A percentile compares a stretch with the other conserved stretches of the same genome.
These are phyloP conservation scores for Tolypocladium sp. DNA, from an alignment of 2,329 filamentous ascomycete species.

Conservation along the genomic window DNA sequence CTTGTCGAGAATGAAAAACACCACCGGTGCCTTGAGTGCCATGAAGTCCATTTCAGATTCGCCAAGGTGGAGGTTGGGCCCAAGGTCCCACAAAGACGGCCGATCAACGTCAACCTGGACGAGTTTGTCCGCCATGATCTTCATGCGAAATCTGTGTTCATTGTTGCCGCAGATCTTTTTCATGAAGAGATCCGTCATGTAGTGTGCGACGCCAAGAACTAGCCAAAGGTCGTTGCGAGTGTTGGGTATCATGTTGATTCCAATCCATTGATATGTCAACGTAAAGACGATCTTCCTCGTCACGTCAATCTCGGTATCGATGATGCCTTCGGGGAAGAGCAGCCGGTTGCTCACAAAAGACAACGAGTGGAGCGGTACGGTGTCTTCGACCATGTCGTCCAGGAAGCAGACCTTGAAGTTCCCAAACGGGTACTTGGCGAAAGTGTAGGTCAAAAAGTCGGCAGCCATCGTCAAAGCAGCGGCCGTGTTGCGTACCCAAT, in stretches of 20 bases:
- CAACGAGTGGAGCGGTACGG: conserved; percentile 69
- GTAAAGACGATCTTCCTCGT: conserved; percentile 76
- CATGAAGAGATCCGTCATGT: conserved; percentile 91
- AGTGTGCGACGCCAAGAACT: conserved; percentile 81
- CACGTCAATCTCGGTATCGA: conserved; percentile 75
- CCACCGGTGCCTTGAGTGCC: conserved; percentile 78
- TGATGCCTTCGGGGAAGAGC: conserved; percentile 74
- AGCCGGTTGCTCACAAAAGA: conserved; percentile 81
- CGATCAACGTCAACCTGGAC: conserved; percentile 74
- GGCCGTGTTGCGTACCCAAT: conserved; percentile 81
- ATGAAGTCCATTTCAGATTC: conserved; percentile 85
- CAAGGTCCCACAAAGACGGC: conserved; percentile 74
- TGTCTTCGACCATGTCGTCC: conserved; percentile 74
- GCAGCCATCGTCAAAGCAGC: conserved; percentile 76
- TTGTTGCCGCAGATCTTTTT: conserved; percentile 88
- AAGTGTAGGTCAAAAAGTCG: conserved; percentile 84
- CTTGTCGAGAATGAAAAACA: conserved; percentile 89
- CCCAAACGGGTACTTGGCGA: conserved; percentile 82
- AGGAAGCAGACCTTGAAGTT: conserved; percentile 93
- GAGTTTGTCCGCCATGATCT: conserved; percentile 71
- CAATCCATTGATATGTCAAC: conserved; percentile 87
- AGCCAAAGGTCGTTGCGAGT: conserved; percentile 79
- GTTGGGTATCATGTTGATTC: conserved; percentile 83
- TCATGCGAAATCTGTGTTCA: conserved; percentile 85
- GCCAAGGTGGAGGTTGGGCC: conserved; percentile 68